These are phyloP conservation scores for Williopsis jadinii DNA, from an alignment of 1,139 yeast genomes.

Conservation along the genomic window DNA sequence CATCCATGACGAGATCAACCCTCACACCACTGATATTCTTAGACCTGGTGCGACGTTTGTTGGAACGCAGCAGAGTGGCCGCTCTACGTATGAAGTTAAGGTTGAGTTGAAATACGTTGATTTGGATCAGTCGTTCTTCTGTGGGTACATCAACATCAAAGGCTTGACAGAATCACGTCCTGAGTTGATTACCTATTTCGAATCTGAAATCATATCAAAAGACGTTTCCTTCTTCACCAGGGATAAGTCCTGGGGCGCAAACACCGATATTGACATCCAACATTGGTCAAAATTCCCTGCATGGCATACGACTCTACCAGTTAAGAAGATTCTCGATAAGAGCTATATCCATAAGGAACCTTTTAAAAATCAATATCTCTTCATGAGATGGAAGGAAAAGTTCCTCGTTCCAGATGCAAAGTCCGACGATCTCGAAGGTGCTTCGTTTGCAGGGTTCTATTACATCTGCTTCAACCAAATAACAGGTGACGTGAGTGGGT, in stretches of 20 bases:
- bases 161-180: slow-evolving; percentile 77
- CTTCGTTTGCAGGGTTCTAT: slow-evolving; percentile 90
- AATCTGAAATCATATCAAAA: slow-evolving; percentile 76
- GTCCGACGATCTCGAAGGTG: slow-evolving; percentile 59
- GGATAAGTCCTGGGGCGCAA: slow-evolving; percentile 51
- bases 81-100: slow-evolving; percentile 56
- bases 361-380: slow-evolving; percentile 44
- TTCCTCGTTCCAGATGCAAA: slow-evolving; percentile 77
- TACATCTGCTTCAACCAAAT: slow-evolving; percentile 77
- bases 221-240: slow-evolving; percentile 40
- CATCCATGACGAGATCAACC: slow-evolving; percentile 4
- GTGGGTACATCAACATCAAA: slow-evolving; percentile 75
- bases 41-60: slow-evolving; percentile 57
- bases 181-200: slow-evolving; percentile 78
- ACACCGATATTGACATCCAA: slow-evolving; percentile 61
- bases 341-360: slow-evolving; percentile 27
- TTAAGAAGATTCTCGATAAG: slow-evolving; percentile 24
- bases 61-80: slow-evolving; percentile 74
- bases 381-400: slow-evolving; percentile 94
- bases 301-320: slow-evolving; percentile 34
- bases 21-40: slow-evolving; percentile 27
- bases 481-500: slow-evolving; percentile 69
- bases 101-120: slow-evolving; percentile 73
- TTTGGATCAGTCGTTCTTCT: slow-evolving; percentile 48
- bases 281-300: slow-evolving; percentile 82